Conservation (phyloP, 805 yeast species). For the Kockiozyma suomiensis region DNA sequence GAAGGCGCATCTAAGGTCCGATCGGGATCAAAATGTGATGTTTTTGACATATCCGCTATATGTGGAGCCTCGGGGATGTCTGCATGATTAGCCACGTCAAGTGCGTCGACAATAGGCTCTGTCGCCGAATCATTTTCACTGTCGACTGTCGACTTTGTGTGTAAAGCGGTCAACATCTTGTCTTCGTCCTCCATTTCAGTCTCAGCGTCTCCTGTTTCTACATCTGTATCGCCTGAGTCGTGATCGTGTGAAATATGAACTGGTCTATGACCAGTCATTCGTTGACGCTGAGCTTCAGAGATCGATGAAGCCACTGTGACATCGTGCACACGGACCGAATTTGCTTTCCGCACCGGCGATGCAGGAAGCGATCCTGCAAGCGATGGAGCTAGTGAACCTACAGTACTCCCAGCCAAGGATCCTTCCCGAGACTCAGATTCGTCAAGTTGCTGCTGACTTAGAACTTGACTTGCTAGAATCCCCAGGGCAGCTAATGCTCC, state of each 20-base stretch:
- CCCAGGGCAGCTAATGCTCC: slow-evolving; percentile 55
- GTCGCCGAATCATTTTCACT: slow-evolving; percentile 1
- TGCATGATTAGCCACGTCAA: not conserved
- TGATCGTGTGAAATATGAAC: not conserved
- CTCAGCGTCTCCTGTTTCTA: not conserved
- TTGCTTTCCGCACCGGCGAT: not conserved
- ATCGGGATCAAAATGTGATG: slow-evolving; percentile 8
- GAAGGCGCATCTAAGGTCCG: slow-evolving; percentile 7
- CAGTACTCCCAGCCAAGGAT: not conserved
- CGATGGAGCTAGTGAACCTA: not conserved
- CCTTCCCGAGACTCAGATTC: slow-evolving; percentile 1
- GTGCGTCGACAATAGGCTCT: not conserved
- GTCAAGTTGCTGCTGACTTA: slow-evolving; percentile 26
- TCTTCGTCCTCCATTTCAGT: slow-evolving; percentile 10
- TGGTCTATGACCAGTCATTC: not conserved
- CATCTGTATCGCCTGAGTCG: slow-evolving; percentile 4
- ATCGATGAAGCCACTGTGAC: not conserved
- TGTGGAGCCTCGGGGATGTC: slow-evolving; percentile 4
- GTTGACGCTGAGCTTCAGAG: slow-evolving; percentile 5
- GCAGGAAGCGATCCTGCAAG: slow-evolving; percentile 5
- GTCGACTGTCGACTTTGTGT: not conserved
- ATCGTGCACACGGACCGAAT: not conserved
- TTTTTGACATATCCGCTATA: not conserved
- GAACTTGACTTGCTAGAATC: slow-evolving; percentile 53
- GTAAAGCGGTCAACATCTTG: not conserved